These are phyloP conservation scores for Eudorina sp. DNA, from an alignment of 139 green algal genomes.

Conservation along the genomic window DNA sequence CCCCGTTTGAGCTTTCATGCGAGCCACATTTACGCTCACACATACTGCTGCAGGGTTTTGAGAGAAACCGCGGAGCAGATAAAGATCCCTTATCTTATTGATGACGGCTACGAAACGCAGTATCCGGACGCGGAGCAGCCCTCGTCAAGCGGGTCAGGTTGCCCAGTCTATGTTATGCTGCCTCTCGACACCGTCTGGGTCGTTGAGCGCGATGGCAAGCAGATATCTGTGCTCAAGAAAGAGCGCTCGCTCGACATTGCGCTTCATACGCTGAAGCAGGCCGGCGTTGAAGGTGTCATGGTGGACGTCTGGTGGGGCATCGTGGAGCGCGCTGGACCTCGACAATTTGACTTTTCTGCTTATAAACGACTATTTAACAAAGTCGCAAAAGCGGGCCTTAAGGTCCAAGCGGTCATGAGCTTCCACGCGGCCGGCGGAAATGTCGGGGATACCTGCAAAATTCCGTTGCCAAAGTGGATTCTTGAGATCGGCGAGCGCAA, in stretches of 20 bases:
- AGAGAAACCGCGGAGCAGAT: constrained; percentile 57
- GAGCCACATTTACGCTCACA: background rate
- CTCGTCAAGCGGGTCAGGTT: constrained; percentile 54
- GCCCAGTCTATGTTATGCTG: constrained; percentile 98
- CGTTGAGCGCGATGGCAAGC: constrained; percentile 84
- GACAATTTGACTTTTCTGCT: constrained; percentile 89
- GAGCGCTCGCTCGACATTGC: constrained; percentile 86
- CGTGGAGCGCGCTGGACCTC: constrained; percentile 80
- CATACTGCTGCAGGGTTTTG: constrained; percentile 57
- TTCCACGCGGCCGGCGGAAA: constrained; percentile 94
- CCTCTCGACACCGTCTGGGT: constrained; percentile 98
- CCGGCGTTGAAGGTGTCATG: constrained; percentile 94
- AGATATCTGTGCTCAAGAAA: constrained; percentile 85
- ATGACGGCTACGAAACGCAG: constrained; percentile 56
- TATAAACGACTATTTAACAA: constrained; percentile 81
- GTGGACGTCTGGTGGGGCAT: constrained; percentile 96
- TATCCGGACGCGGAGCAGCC: constrained; percentile 44
- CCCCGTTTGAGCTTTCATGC: background rate
- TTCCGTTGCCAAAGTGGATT: constrained; percentile 96
- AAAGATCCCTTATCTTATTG: constrained; percentile 54
- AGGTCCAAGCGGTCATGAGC: constrained; percentile 92
- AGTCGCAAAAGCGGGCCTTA: constrained; percentile 66
- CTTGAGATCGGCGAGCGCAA: constrained; percentile 89
- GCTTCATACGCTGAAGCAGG: constrained; percentile 87
- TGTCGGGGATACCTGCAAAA: constrained; percentile 93